Percentiles rank a stretch among this genome's conserved stretches.
Evolutionary conservation across 2,329 filamentous ascomycete genomes (phyloP).

Genomic region (Diaporthe sp.): DNA sequence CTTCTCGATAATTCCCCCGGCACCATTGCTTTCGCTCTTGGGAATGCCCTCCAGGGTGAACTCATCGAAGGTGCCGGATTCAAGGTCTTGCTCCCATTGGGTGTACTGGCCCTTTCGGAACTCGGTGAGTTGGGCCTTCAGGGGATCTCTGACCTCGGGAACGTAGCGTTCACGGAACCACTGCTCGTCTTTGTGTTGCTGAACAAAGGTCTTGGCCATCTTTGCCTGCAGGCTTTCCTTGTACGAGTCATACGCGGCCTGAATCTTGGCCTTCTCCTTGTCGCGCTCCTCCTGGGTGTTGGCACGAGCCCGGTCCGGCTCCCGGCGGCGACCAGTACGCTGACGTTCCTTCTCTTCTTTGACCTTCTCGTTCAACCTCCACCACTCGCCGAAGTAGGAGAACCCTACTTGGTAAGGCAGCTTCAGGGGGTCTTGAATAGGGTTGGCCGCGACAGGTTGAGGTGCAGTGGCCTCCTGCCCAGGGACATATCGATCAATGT

Average conservation of each 20-base stretch:
- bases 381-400: constrained; percentile 89
- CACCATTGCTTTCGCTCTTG: constrained; percentile 91
- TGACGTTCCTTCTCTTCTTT: constrained; percentile 83
- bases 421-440: constrained; percentile 77
- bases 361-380: constrained; percentile 84
- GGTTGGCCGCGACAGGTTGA: constrained; percentile 68
- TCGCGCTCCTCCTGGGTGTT: constrained; percentile 81
- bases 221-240: constrained; percentile 78
- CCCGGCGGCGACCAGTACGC: constrained; percentile 76
- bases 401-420: constrained; percentile 86
- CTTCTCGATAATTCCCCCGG: constrained; percentile 88
- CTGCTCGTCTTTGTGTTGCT: constrained; percentile 93
- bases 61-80: constrained; percentile 89
- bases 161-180: constrained; percentile 98
- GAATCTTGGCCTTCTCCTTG: constrained; percentile 83
- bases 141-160: constrained; percentile 80
- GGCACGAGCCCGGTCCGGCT: constrained; percentile 72
- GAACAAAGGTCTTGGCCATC: constrained; percentile 91
- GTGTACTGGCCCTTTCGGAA: constrained; percentile 83
- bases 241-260: constrained; percentile 75
- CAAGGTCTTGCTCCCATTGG: constrained; percentile 91
- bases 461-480: constrained; percentile 71
- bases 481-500: constrained; percentile 88
- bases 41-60: constrained; percentile 95
- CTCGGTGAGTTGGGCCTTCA: constrained; percentile 82